phyloP scores from a whole-genome alignment of 2,329 filamentous ascomycete genomes.

The Fusarium sarcochroum region DNA sequence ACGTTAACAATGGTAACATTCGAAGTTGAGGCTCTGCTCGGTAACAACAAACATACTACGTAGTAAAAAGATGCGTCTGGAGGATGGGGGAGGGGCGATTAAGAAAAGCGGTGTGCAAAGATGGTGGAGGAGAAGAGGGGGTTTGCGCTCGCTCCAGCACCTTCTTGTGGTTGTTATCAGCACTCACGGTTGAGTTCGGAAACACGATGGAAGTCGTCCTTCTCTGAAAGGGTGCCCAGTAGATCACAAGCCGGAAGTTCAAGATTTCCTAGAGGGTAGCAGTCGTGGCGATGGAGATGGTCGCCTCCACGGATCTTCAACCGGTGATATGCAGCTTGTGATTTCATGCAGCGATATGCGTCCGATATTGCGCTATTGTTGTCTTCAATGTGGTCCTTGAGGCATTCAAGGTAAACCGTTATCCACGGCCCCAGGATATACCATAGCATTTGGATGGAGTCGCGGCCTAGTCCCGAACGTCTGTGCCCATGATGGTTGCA shows the following conservation, averaged over 20 bases:
- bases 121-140: conserved; percentile 46
- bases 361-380: conserved; percentile 12
- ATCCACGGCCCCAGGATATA: conserved; percentile 17
- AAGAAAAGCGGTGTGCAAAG: conserved; percentile 48
- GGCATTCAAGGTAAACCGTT: conserved; percentile 15
- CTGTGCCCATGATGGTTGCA: conserved; percentile 31
- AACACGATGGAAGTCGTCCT: conserved; percentile 18
- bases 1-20: conserved; percentile 7
- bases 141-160: conserved; percentile 32
- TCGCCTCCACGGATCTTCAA: conserved; percentile 36
- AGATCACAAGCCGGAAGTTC: conserved; percentile 11
- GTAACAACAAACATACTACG: conserved; percentile 19
- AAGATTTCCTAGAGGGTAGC: conserved; percentile 13
- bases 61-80: conserved; percentile 3
- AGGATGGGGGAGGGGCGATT: conserved; percentile 26
- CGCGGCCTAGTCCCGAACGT: conserved; percentile 13
- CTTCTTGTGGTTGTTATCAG: conserved; percentile 26
- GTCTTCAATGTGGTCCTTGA: conserved; percentile 16
- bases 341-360: conserved; percentile 46
- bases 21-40: conserved; percentile 42
- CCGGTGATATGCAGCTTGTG: conserved; percentile 44
- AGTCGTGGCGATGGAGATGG: conserved; percentile 25
- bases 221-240: conserved; percentile 9
- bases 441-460: conserved; percentile 12
- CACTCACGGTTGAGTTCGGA: conserved; percentile 20